phyloP scores from a whole-genome alignment of 2,329 filamentous ascomycete species.

The Penicillium sp. region DNA sequence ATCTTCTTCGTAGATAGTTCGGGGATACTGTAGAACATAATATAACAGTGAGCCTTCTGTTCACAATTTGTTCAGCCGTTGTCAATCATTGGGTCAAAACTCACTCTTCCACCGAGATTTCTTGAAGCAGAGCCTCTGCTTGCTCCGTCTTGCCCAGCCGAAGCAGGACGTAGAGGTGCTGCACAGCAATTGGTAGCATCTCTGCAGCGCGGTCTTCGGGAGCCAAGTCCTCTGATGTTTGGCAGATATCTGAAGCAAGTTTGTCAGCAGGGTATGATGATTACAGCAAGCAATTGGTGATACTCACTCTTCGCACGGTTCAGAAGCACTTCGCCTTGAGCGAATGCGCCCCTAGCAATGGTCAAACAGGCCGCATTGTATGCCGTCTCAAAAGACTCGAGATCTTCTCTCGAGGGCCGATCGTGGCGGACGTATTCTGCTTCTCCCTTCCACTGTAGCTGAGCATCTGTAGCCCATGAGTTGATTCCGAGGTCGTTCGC shows the following conservation, averaged over 20 bases:
- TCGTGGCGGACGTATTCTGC: conserved; percentile 58
- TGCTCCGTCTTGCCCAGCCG: conserved; percentile 62
- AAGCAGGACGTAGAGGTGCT: conserved; percentile 65
- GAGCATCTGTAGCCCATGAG: conserved; percentile 65
- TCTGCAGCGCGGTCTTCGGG: conserved; percentile 66
- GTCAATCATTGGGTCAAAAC: background rate
- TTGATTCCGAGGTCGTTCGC: conserved; percentile 68
- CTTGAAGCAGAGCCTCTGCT: conserved; percentile 58
- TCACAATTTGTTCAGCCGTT: background rate
- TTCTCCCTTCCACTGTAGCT: conserved; percentile 65
- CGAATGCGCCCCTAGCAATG: conserved; percentile 65
- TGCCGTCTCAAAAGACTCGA: conserved; percentile 68
- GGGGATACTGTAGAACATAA: conserved; percentile 52
- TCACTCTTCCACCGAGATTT: conserved; percentile 60
- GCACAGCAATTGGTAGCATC: conserved; percentile 65
- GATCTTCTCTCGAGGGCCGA: conserved; percentile 62
- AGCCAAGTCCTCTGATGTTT: conserved; percentile 63
- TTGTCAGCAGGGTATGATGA: background rate
- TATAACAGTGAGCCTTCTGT: background rate
- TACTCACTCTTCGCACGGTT: conserved; percentile 61
- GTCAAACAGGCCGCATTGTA: conserved; percentile 70
- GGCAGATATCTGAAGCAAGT: conserved; percentile 59
- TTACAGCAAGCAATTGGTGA: too few relatives aligned
- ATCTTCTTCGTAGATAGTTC: conserved; percentile 65
- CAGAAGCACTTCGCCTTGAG: conserved; percentile 63